Evolutionary conservation across 2,329 filamentous ascomycete genomes (phyloP), one percentile per base, ranked within the genome.

Genomic region (Coniochaeta sp.): DNA sequence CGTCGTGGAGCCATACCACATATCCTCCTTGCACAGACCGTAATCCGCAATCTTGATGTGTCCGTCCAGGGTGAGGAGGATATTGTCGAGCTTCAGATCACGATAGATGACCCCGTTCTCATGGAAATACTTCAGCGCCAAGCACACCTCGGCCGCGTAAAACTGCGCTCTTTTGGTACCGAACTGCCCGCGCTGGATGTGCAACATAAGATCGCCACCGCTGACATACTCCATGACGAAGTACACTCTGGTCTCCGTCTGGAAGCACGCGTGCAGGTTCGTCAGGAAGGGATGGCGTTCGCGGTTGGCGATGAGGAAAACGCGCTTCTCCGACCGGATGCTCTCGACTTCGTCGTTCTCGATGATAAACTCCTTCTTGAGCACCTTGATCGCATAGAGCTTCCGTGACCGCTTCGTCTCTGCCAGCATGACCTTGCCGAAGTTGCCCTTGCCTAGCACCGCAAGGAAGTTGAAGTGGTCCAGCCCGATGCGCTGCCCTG

Each of bases 191-290:
- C 95, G 87, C 74, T 99, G 95, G 72, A 99, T 99, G 77, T 99
- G 95, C 76, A 98, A 81, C 95, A 99, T 99, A 72, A 99, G 77
- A 81, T 99, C 95, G 78, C 95, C 95, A 79, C 95, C 95, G 71
- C 92, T 96, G 64, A 99, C 91, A 73, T 99, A 99, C 77, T 99
- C 95, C 93, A 98, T 98, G 65, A 99, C 95, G 71, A 99, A 99
- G 79, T 99, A 99, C 24, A 99, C 93, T 67, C 95, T 83, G 7
- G 95, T 99, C 74, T 99, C 95, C 0, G 95, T 99, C 77, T 99
- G 95, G 84, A 99, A 99, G 78, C 95, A 99, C 59, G 95, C 95
- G 72, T 99, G 95, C 42, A 99, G 79, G 71, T 90, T 99, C 56
- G 96, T 88, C 66, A 99, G 77, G 84, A 99, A 99, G 0, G 96